Evolutionary conservation across 495 filamentous ascomycete genomes (phyloP).

Genomic region (Aspergillus egyptiacus): DNA sequence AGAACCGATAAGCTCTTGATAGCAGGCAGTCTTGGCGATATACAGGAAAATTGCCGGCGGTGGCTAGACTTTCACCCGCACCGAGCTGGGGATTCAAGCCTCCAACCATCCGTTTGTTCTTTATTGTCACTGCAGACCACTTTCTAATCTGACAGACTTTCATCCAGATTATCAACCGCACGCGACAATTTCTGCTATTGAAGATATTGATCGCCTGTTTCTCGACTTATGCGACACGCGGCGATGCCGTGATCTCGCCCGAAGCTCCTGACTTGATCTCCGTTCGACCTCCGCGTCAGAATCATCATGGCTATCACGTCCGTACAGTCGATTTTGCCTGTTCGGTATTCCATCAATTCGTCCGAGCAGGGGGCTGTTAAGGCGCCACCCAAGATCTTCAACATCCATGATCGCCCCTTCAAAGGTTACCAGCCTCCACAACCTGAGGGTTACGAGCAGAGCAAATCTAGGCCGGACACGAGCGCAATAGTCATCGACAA

Average conservation of each 20-base stretch:
- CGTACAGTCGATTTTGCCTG: conserved; percentile 35
- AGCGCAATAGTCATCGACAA: conserved; percentile 96
- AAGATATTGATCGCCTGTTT: background rate
- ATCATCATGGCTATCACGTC: conserved; percentile 48
- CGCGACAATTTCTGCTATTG: background rate
- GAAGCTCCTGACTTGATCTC: conserved; percentile 26
- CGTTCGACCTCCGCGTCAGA: conserved; percentile 19
- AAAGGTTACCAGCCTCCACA: conserved; percentile 64
- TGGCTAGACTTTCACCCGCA: conserved; percentile 16
- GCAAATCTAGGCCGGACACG: conserved; percentile 45
- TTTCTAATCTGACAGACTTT: background rate
- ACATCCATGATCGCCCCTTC: conserved; percentile 69
- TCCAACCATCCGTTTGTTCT: conserved; percentile 3
- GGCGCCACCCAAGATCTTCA: conserved; percentile 45
- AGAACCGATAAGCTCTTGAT: too few species aligned
- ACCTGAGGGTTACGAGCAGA: conserved; percentile 59
- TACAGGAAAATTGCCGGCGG: conserved; percentile 15
- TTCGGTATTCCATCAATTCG: conserved; percentile 27
- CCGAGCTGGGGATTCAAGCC: conserved; percentile 11
- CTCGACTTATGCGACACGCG: conserved; percentile 15
- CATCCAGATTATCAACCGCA: background rate
- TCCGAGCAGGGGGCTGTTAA: conserved; percentile 38
- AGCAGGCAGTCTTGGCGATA: conserved; percentile 24
- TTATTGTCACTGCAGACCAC: conserved; percentile 2
- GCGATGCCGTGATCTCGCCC: conserved; percentile 30